phyloP scores from a whole-genome alignment of 345 rosid genomes.

The Fremontodendron californicum region DNA sequence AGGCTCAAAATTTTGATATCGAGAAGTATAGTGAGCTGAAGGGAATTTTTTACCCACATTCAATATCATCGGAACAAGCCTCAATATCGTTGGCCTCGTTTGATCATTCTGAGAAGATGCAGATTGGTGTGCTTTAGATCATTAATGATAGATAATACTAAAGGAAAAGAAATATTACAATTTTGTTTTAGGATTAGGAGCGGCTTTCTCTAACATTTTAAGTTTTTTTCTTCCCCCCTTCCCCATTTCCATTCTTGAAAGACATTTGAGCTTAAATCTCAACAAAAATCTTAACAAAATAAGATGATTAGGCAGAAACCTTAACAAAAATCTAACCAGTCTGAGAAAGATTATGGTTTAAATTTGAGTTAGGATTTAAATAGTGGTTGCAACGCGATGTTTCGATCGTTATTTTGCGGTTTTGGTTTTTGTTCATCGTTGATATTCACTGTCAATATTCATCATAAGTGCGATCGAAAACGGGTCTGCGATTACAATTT shows the following conservation, averaged over 20 bases:
- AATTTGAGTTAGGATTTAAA: too few relatives aligned
- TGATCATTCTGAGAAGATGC: conserved; percentile 11
- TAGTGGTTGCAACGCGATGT: too few relatives aligned
- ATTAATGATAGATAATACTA: background rate
- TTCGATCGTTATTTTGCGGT: too few relatives aligned
- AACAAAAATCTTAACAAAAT: too few relatives aligned
- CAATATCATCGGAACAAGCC: background rate
- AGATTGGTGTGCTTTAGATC: background rate
- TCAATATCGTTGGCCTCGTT: conserved; percentile 6
- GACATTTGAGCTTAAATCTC: background rate
- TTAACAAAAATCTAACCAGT: too few relatives aligned
- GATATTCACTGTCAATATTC: too few relatives aligned
- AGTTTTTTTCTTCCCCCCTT: too few relatives aligned
- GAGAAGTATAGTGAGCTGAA: conserved; percentile 55
- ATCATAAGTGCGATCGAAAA: too few relatives aligned
- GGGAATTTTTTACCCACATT: conserved; percentile 30
- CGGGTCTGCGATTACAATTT: too few relatives aligned
- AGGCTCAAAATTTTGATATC: conserved; percentile 41
- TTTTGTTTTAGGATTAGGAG: conserved; percentile 21
- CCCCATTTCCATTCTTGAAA: background rate
- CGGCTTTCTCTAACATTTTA: conserved; percentile 22
- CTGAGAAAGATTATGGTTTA: too few relatives aligned
- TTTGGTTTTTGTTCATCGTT: too few relatives aligned
- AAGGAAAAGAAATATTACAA: background rate
- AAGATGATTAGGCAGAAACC: background rate